A percentile compares a stretch with the other conserved stretches of the same genome.
Evolutionary conservation across 2,329 filamentous ascomycete genomes (phyloP).

Genomic region (Boeremia lycopersici): DNA sequence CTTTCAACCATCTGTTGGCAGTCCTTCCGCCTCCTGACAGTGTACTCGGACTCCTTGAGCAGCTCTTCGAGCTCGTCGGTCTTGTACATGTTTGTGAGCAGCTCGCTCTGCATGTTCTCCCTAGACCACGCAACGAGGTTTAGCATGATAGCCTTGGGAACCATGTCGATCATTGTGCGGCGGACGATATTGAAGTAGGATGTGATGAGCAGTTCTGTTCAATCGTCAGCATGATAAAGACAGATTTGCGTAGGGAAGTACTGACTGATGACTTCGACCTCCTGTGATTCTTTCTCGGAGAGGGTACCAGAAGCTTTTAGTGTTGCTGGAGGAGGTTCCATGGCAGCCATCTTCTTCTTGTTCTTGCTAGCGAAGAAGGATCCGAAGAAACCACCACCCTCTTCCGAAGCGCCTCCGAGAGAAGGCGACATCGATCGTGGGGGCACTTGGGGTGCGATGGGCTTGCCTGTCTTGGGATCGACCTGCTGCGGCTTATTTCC

Average conservation of each 20-base stretch:
- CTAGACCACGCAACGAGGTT: constrained; percentile 95
- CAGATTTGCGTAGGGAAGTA: constrained; percentile 27
- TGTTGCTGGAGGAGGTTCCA: constrained; percentile 91
- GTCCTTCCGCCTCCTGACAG: constrained; percentile 90
- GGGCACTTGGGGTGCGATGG: constrained; percentile 71
- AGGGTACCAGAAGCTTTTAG: constrained; percentile 94
- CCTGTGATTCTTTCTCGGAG: constrained; percentile 90
- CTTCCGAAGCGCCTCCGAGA: constrained; percentile 57
- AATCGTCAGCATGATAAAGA: constrained; percentile 23
- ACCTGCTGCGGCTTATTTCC: constrained; percentile 87
- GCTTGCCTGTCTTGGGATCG: constrained; percentile 98
- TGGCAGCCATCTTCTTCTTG: constrained; percentile 99
- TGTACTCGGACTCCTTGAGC: constrained; percentile 98
- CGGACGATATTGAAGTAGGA: constrained; percentile 99
- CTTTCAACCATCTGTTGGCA: constrained; percentile 99
- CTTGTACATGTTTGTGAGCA: constrained; percentile 97
- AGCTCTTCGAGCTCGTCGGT: constrained; percentile 88
- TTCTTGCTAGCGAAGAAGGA: constrained; percentile 99
- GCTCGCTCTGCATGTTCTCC: constrained; percentile 97
- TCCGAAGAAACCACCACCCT: constrained; percentile 81
- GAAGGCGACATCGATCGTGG: constrained; percentile 78
- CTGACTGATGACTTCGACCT: constrained; percentile 98
- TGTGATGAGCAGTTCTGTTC: constrained; percentile 83
- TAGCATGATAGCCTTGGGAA: constrained; percentile 98
- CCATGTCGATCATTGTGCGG: constrained; percentile 99